A percentile compares a stretch with the other conserved stretches of the same genome.
These are phyloP conservation scores for Eucalyptus curtisii DNA, from an alignment of 345 rosid genomes.

Conservation along the genomic window DNA sequence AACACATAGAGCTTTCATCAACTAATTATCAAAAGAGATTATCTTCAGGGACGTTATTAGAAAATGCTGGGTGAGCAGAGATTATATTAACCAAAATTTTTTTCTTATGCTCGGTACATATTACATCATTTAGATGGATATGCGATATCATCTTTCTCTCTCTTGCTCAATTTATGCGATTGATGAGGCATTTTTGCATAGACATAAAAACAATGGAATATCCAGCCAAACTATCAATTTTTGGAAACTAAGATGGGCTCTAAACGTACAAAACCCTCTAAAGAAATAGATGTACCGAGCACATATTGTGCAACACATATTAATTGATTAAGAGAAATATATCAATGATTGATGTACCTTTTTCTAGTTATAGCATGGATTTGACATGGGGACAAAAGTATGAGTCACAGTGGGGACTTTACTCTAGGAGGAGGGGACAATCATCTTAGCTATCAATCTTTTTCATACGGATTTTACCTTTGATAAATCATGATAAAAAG, in stretches of 20 bases:
- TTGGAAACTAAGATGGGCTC: background rate
- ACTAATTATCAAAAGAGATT: background rate
- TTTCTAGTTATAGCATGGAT: background rate
- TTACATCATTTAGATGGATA: background rate
- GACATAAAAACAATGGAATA: background rate
- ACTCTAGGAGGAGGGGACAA: background rate
- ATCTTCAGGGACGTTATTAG: background rate
- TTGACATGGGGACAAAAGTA: background rate
- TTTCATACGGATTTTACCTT: background rate
- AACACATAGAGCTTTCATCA: background rate
- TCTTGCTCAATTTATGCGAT: background rate
- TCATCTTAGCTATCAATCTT: background rate
- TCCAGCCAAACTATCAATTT: background rate
- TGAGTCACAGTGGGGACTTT: background rate
- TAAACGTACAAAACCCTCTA: background rate
- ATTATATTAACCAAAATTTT: background rate
- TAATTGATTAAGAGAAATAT: background rate
- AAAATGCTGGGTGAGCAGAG: background rate
- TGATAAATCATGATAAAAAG: background rate
- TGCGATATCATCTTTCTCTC: background rate
- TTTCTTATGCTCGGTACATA: background rate
- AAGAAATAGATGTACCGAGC: background rate
- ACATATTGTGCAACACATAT: background rate
- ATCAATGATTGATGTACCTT: background rate
- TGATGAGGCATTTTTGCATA: background rate